These are phyloP conservation scores for Colletotrichum camelliae DNA, from an alignment of 2,329 filamentous ascomycete genomes.

Conservation along the genomic window DNA sequence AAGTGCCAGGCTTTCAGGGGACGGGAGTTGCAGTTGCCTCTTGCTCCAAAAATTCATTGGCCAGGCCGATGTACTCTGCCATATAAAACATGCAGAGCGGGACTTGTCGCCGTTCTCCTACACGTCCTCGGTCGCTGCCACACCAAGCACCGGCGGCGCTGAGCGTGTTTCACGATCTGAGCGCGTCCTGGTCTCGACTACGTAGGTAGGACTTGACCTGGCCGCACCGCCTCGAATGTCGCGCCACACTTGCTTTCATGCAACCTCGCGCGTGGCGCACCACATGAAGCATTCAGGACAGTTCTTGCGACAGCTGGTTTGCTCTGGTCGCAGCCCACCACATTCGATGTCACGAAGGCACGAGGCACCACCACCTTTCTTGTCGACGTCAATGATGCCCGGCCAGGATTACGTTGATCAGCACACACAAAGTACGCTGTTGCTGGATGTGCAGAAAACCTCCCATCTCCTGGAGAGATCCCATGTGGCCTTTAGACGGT, in stretches of 20 bases:
- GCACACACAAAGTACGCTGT: background rate
- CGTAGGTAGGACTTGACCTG: background rate
- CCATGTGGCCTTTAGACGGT: constrained; percentile 1
- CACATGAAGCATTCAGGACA: background rate
- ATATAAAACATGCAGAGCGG: background rate
- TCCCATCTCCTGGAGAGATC: background rate
- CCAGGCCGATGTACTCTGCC: background rate
- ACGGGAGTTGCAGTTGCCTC: background rate
- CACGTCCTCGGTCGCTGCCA: background rate
- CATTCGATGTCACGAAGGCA: background rate
- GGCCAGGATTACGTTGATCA: background rate
- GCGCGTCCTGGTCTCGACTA: background rate
- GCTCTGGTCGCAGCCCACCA: background rate
- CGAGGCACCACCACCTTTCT: background rate
- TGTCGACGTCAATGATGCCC: background rate
- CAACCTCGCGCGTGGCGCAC: background rate
- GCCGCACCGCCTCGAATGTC: background rate
- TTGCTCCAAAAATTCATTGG: background rate
- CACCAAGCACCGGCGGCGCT: background rate
- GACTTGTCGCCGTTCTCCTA: background rate
- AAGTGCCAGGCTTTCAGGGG: background rate
- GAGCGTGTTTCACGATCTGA: background rate
- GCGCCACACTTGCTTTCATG: background rate
- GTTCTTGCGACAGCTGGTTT: background rate
- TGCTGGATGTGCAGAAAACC: background rate